These are phyloP conservation scores for Nannochloropsis granulata DNA, from an alignment of 108 stramenopile species.

Conservation along the genomic window DNA sequence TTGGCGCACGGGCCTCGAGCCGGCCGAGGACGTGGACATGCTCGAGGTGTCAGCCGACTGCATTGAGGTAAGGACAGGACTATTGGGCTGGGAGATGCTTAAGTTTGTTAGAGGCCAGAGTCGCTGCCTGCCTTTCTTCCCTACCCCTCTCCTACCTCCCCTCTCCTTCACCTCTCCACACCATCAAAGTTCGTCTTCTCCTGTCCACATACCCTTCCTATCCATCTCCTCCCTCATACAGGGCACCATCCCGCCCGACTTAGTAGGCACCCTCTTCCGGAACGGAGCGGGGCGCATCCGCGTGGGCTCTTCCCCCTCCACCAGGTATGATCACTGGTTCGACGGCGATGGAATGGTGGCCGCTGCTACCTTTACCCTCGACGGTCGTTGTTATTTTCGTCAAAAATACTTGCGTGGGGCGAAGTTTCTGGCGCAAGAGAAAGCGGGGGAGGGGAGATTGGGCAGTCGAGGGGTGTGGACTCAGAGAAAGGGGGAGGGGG, in stretches of 20 bases:
- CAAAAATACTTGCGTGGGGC: not conserved
- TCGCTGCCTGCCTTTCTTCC: too few relatives aligned
- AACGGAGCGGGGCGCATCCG: constrained; percentile 1
- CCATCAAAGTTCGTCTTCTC: too few relatives aligned
- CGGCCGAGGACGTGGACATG: not conserved
- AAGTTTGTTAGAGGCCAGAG: too few relatives aligned
- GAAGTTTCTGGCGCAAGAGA: not conserved
- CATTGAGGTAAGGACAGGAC: not conserved
- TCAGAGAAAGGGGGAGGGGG: not conserved
- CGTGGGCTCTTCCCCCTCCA: not conserved
- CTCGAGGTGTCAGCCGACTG: not conserved
- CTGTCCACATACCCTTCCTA: not conserved
- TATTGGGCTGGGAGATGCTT: too few relatives aligned
- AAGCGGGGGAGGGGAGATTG: not conserved
- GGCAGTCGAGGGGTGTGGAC: not conserved
- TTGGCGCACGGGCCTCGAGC: constrained; percentile 2
- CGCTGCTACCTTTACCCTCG: not conserved
- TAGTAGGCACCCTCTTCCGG: constrained; percentile 1
- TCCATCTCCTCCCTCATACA: not conserved
- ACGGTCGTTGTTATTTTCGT: not conserved
- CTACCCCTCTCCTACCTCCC: too few relatives aligned
- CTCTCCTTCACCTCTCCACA: too few relatives aligned
- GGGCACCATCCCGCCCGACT: not conserved
- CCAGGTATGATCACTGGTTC: constrained; percentile 9
- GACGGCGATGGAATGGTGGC: constrained; percentile 11